Percentiles rank a stretch among this genome's conserved stretches.
Evolutionary conservation across 176 grass and related monocot genomes (phyloP).

Genomic region (Oropetium thomaeum): DNA sequence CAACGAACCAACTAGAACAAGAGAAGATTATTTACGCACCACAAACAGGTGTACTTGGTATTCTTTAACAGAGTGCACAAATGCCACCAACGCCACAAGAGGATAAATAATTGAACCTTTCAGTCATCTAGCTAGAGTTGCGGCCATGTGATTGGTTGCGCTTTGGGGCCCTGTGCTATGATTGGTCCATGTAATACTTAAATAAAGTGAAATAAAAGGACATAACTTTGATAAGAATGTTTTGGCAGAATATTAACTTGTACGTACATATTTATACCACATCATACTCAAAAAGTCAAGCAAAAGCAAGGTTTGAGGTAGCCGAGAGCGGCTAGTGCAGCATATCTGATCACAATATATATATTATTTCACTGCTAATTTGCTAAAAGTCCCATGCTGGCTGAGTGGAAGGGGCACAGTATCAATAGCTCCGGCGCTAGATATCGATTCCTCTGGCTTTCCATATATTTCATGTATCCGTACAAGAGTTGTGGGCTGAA

Average conservation of each 20-base stretch:
- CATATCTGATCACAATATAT: conserved; percentile 46
- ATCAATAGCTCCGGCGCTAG: conserved; percentile 22
- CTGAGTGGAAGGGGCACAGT: conserved; percentile 37
- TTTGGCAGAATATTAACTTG: conserved; percentile 39
- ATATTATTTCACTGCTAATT: conserved; percentile 29
- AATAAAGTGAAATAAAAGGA: conserved; percentile 45
- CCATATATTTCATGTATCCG: conserved; percentile 32
- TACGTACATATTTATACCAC: conserved; percentile 35
- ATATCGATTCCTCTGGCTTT: conserved; percentile 38
- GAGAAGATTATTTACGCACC: background rate
- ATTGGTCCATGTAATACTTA: conserved; percentile 51
- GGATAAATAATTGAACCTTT: conserved; percentile 42
- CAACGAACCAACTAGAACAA: background rate
- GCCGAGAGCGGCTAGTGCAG: conserved; percentile 28
- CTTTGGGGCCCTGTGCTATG: conserved; percentile 43
- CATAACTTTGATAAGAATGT: conserved; percentile 43
- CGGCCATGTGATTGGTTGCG: conserved; percentile 46
- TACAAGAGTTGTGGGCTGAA: conserved; percentile 39
- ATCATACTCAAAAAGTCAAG: conserved; percentile 37
- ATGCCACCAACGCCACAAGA: conserved; percentile 13
- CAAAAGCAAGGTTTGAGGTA: conserved; percentile 42
- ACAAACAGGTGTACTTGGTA: background rate
- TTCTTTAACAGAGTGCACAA: conserved; percentile 8
- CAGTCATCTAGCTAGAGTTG: conserved; percentile 24
- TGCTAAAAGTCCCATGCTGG: conserved; percentile 21